A percentile compares a stretch with the other conserved stretches of the same genome.
phyloP scores from a whole-genome alignment of 768 basidiomycete genomes.

The Pisolithus albus region DNA sequence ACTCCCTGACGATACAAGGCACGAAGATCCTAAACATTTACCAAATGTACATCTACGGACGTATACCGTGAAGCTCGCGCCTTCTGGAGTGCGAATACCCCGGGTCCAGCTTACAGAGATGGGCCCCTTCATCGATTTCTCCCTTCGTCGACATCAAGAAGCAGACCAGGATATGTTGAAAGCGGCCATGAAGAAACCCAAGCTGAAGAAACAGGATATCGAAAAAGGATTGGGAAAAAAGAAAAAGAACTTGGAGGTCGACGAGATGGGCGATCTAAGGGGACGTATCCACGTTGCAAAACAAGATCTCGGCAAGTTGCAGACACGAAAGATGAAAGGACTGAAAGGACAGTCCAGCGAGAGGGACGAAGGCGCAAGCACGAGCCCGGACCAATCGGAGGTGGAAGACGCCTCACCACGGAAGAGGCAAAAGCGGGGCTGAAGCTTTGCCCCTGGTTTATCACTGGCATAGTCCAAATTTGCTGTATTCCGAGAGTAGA shows the following conservation, averaged over 20 bases:
- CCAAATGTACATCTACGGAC: conserved; percentile 87
- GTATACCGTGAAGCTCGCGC: conserved; percentile 67
- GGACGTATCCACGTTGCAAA: conserved; percentile 84
- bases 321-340: conserved; percentile 96
- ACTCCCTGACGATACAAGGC: conserved; percentile 16
- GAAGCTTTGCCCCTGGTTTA: no score
- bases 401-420: no score
- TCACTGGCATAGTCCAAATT: no score
- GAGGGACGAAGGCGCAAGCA: not conserved
- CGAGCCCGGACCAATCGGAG: no score
- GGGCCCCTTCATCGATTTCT: conserved; percentile 87
- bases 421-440: no score
- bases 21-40: conserved; percentile 40
- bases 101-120: conserved; percentile 78
- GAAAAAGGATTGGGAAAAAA: conserved; percentile 88
- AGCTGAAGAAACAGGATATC: conserved; percentile 82
- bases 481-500: no score
- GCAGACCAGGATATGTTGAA: conserved; percentile 78
- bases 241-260: conserved; percentile 91
- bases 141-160: conserved; percentile 63
- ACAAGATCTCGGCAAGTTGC: conserved; percentile 82
- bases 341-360: conserved; percentile 43
- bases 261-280: conserved; percentile 96
- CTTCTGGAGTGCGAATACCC: conserved; percentile 76
- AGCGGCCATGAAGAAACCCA: conserved; percentile 74